These are phyloP conservation scores for Amanita rimosa DNA, from an alignment of 768 basidiomycete genomes.

Conservation along the genomic window DNA sequence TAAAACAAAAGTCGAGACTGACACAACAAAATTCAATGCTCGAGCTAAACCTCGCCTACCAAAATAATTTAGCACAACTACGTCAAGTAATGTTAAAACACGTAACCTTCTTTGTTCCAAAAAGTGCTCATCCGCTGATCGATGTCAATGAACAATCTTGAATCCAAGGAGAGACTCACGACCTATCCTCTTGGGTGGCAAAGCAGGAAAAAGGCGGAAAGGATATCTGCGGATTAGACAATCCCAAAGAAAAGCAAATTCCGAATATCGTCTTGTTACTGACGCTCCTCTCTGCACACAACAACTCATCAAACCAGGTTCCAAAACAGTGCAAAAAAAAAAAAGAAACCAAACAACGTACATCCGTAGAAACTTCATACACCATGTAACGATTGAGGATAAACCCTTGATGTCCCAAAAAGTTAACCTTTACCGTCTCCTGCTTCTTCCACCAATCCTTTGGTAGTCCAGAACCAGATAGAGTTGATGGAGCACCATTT, in stretches of 20 bases:
- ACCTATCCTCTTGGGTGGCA: slow-evolving; percentile 91
- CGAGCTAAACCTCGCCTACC: slow-evolving; percentile 68
- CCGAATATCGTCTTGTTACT: slow-evolving; percentile 82
- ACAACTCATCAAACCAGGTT: slow-evolving; percentile 4
- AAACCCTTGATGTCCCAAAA: slow-evolving; percentile 87
- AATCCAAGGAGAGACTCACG: slow-evolving; percentile 36
- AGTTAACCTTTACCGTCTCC: slow-evolving; percentile 56
- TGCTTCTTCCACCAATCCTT: slow-evolving; percentile 83
- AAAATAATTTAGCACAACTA: slow-evolving; percentile 2
- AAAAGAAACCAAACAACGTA: slow-evolving; percentile 28
- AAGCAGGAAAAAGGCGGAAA: slow-evolving; percentile 75
- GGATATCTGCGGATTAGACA: slow-evolving; percentile 81
- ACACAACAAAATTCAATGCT: slow-evolving; percentile 74
- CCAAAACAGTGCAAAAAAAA: neutral
- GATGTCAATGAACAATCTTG: slow-evolving; percentile 4
- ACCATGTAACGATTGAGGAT: slow-evolving; percentile 81
- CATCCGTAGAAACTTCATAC: slow-evolving; percentile 73
- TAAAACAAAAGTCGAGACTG: slow-evolving; percentile 14
- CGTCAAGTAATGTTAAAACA: neutral
- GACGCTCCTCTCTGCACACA: slow-evolving; percentile 42
- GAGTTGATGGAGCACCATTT: slow-evolving; percentile 42
- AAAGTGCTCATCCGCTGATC: slow-evolving; percentile 71
- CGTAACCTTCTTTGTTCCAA: slow-evolving; percentile 76
- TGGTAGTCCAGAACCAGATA: slow-evolving; percentile 64
- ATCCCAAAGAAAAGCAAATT: slow-evolving; percentile 88